Conservation (phyloP, 2,329 filamentous ascomycete species). For the Gyromitra esculenta region DNA sequence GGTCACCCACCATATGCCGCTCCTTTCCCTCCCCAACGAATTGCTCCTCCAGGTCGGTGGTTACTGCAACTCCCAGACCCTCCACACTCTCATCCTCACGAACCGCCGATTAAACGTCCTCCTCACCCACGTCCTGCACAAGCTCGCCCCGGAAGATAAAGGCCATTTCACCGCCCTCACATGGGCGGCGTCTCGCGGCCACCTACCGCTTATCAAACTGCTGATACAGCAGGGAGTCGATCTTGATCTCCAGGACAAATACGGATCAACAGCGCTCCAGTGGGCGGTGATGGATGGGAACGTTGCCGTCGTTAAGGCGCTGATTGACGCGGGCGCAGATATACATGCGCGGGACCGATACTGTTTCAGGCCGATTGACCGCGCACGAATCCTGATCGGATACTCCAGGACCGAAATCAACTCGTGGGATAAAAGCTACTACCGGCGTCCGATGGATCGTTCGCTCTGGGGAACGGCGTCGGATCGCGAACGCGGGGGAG, state of each 20-base stretch:
- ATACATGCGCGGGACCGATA: background rate
- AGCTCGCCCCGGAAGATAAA: background rate
- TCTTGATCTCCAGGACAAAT: background rate
- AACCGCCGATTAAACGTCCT: slow-evolving; percentile 12
- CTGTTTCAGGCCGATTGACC: background rate
- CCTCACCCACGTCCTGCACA: slow-evolving; percentile 1
- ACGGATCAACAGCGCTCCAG: background rate
- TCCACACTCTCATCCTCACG: background rate
- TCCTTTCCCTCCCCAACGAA: slow-evolving; percentile 12
- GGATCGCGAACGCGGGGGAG: background rate
- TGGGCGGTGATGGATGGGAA: slow-evolving; percentile 4
- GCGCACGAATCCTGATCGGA: background rate
- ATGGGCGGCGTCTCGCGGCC: background rate
- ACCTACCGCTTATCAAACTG: background rate
- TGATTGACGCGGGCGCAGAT: background rate
- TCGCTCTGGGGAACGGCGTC: background rate
- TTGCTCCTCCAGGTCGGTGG: background rate
- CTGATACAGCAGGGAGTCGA: background rate
- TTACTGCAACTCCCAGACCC: background rate
- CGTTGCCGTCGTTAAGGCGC: background rate
- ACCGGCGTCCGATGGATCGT: background rate
- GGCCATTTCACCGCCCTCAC: slow-evolving; percentile 1
- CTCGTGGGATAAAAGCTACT: background rate
- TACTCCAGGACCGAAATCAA: background rate
- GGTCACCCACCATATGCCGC: background rate